These are phyloP conservation scores for Ilex asprella DNA, from an alignment of 257 asterid species.

Conservation along the genomic window DNA sequence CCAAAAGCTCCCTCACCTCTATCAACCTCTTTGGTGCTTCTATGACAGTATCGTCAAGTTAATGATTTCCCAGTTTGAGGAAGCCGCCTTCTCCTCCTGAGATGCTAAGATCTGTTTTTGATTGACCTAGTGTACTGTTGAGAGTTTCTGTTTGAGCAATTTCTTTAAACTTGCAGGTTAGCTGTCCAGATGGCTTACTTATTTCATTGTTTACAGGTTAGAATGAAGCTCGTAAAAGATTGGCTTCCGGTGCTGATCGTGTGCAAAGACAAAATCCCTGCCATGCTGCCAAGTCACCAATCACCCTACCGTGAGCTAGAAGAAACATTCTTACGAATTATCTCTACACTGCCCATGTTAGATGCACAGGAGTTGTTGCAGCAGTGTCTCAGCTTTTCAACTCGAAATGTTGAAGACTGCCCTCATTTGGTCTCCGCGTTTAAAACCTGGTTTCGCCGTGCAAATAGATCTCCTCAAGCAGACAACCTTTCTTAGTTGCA, in stretches of 20 bases:
- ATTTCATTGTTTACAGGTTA: conserved; percentile 38
- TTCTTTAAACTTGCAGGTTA: conserved; percentile 5
- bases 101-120: no score
- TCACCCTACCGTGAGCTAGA: conserved; percentile 67
- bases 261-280: conserved; percentile 59
- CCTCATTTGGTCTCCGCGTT: conserved; percentile 85
- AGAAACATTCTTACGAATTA: conserved; percentile 67
- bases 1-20: no score
- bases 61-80: no score
- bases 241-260: conserved; percentile 90
- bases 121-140: no score
- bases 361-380: conserved; percentile 69
- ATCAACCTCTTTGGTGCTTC: no score
- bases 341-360: conserved; percentile 79
- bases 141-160: not conserved
- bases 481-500: conserved; percentile 10
- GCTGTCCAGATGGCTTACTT: conserved; percentile 1
- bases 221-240: conserved; percentile 75
- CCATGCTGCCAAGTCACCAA: conserved; percentile 45
- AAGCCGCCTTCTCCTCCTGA: no score
- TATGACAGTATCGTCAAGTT: no score
- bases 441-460: conserved; percentile 91
- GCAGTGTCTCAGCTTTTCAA: conserved; percentile 86
- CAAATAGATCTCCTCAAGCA: conserved; percentile 38
- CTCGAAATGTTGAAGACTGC: conserved; percentile 81